A percentile compares a stretch with the other conserved stretches of the same genome.
Conservation (phyloP, 352 stramenopile species). For the Phytophthora fragariae region DNA sequence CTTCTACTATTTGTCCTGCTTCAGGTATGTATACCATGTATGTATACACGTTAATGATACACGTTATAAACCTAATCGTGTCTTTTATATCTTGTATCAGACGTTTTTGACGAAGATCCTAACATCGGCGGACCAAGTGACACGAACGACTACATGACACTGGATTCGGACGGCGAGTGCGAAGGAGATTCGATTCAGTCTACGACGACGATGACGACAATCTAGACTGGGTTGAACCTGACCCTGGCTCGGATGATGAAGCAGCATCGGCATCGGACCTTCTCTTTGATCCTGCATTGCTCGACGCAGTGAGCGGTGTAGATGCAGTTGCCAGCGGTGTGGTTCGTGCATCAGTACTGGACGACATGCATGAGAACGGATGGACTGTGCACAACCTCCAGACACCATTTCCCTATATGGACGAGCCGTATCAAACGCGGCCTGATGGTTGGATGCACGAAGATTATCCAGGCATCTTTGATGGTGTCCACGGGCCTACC, state of each 20-base stretch:
- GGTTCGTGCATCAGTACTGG: background rate
- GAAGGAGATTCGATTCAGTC: background rate
- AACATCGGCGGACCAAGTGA: background rate
- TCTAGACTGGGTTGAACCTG: background rate
- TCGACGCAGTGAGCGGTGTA: slow-evolving; percentile 2
- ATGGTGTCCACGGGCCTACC: slow-evolving; percentile 9
- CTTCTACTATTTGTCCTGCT: background rate
- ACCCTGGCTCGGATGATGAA: background rate
- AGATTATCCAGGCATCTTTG: slow-evolving; percentile 8
- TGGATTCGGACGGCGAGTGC: slow-evolving; percentile 15
- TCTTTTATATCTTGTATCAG: slow-evolving; percentile 6
- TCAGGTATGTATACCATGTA: background rate
- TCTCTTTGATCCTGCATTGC: slow-evolving; percentile 8
- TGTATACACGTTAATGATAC: slow-evolving; percentile 13
- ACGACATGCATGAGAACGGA: background rate
- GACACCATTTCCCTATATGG: slow-evolving; percentile 13
- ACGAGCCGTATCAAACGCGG: slow-evolving; percentile 8
- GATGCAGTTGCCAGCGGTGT: background rate
- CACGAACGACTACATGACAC: background rate
- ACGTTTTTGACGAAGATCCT: slow-evolving; percentile 1
- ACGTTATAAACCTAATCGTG: slow-evolving; percentile 9
- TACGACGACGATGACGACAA: slow-evolving; percentile 19
- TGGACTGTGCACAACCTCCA: background rate
- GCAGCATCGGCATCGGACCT: background rate
- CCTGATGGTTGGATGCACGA: background rate